Evolutionary conservation across 768 basidiomycete genomes (phyloP).

Genomic region (Amanita phalloides): DNA sequence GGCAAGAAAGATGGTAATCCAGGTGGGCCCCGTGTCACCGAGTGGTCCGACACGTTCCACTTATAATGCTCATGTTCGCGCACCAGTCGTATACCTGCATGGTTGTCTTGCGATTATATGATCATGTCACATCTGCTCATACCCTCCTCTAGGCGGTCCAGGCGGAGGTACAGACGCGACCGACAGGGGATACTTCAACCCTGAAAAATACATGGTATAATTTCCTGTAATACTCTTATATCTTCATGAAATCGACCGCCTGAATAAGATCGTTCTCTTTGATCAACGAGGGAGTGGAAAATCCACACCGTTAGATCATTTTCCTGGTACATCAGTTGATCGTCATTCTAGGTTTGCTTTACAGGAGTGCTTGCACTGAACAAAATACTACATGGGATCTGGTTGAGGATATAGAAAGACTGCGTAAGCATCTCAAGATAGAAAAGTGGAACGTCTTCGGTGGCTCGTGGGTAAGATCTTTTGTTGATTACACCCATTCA

Average conservation of each 20-base stretch:
- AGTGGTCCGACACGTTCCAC: too few species aligned
- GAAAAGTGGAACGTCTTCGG: conserved; percentile 94
- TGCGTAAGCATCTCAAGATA: conserved; percentile 65
- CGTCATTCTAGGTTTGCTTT: not conserved
- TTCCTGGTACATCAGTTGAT: not conserved
- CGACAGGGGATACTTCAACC: conserved; percentile 78
- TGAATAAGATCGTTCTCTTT: conserved; percentile 63
- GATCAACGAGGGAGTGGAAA: conserved; percentile 89
- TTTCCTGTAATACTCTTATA: not conserved
- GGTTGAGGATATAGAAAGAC: conserved; percentile 79
- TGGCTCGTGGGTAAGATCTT: conserved; percentile 67
- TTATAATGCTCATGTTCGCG: not conserved
- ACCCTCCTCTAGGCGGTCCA: conserved; percentile 47
- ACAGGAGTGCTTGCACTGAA: conserved; percentile 60
- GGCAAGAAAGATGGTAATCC: conserved; percentile 71
- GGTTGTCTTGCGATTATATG: conserved; percentile 26
- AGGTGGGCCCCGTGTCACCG: conserved; percentile 29
- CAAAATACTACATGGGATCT: conserved; percentile 95
- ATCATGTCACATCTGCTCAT: conserved; percentile 1
- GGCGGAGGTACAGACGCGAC: conserved; percentile 62
- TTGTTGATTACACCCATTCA: not conserved
- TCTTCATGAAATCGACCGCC: not conserved
- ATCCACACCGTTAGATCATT: conserved; percentile 52
- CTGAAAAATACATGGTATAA: conserved; percentile 68
- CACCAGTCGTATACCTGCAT: conserved; percentile 67